Evolutionary conservation across 1,284 basidiomycete species (phyloP).

Genomic region (Ustilago nuda): DNA sequence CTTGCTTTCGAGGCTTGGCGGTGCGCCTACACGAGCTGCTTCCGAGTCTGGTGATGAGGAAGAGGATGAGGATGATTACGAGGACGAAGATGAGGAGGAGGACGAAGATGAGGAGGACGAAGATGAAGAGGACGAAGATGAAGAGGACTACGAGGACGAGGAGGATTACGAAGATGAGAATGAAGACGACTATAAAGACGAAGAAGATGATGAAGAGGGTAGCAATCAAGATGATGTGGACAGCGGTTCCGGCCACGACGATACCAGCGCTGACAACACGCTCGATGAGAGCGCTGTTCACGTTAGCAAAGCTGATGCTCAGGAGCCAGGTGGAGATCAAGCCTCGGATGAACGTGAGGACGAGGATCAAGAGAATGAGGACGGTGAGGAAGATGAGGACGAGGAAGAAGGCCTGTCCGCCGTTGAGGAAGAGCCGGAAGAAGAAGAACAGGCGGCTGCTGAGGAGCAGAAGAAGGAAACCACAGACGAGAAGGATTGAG

Average conservation of each 20-base stretch:
- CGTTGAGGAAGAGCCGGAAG: slow-evolving; percentile 50
- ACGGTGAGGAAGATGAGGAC: slow-evolving; percentile 67
- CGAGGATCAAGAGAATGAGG: slow-evolving; percentile 77
- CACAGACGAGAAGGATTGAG: not conserved
- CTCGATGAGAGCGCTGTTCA: slow-evolving; percentile 19
- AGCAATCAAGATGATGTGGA: slow-evolving; percentile 15
- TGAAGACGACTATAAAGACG: slow-evolving; percentile 50
- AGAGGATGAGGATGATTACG: slow-evolving; percentile 69
- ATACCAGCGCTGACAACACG: slow-evolving; percentile 11
- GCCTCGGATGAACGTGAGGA: slow-evolving; percentile 17
- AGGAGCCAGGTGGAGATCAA: slow-evolving; percentile 43
- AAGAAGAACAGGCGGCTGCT: slow-evolving; percentile 24
- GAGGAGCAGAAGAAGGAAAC: slow-evolving; percentile 7
- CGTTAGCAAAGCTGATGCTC: slow-evolving; percentile 33
- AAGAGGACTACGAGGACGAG: slow-evolving; percentile 35
- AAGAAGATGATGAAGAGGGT: slow-evolving; percentile 58
- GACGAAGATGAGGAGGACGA: slow-evolving; percentile 73
- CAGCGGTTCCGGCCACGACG: slow-evolving; percentile 12
- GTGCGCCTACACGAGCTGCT: slow-evolving; percentile 46
- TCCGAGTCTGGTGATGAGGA: slow-evolving; percentile 75
- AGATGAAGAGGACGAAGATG: slow-evolving; percentile 72
- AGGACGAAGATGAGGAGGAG: slow-evolving; percentile 70
- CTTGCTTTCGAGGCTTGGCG: slow-evolving; percentile 25
- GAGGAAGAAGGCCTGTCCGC: slow-evolving; percentile 49
- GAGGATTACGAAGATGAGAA: slow-evolving; percentile 40